Conservation (phyloP, 2,329 filamentous ascomycete genomes). For the Cadophora sp. region DNA sequence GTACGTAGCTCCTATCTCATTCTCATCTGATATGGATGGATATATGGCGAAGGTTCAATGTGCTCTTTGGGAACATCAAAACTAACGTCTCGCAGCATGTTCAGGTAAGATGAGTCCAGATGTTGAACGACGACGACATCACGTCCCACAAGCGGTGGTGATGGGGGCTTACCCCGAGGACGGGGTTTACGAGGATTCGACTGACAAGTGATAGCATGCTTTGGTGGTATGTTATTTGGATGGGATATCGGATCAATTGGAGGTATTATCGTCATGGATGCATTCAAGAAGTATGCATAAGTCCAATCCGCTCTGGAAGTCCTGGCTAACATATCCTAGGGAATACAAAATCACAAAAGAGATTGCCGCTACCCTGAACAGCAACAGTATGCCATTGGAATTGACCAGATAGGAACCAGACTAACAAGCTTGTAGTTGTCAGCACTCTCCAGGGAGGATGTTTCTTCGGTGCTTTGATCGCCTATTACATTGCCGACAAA, state of each 20-base stretch:
- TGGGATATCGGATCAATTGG: slow-evolving; percentile 75
- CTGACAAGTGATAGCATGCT: slow-evolving; percentile 57
- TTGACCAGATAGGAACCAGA: too few species aligned
- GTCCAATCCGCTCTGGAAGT: neutral
- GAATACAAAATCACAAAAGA: slow-evolving; percentile 47
- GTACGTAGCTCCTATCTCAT: slow-evolving; percentile 18
- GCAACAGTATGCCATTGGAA: slow-evolving; percentile 49
- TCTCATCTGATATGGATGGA: neutral
- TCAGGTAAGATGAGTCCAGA: slow-evolving; percentile 29
- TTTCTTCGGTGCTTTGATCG: slow-evolving; percentile 67
- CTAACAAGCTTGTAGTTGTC: slow-evolving; percentile 55
- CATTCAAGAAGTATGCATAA: slow-evolving; percentile 59
- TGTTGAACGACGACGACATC: neutral
- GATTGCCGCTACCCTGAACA: slow-evolving; percentile 58
- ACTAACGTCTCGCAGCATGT: slow-evolving; percentile 58
- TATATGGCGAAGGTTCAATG: neutral
- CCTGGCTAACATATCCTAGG: slow-evolving; percentile 52
- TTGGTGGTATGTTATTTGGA: slow-evolving; percentile 68
- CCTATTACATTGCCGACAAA: slow-evolving; percentile 47
- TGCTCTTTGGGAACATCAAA: neutral
- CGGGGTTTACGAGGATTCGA: neutral
- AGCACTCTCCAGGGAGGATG: slow-evolving; percentile 75
- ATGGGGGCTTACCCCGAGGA: neutral
- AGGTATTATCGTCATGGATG: slow-evolving; percentile 72
- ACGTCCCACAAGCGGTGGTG: neutral